Conservation (phyloP, 1,139 yeast genomes). For the Pichia sp. region DNA sequence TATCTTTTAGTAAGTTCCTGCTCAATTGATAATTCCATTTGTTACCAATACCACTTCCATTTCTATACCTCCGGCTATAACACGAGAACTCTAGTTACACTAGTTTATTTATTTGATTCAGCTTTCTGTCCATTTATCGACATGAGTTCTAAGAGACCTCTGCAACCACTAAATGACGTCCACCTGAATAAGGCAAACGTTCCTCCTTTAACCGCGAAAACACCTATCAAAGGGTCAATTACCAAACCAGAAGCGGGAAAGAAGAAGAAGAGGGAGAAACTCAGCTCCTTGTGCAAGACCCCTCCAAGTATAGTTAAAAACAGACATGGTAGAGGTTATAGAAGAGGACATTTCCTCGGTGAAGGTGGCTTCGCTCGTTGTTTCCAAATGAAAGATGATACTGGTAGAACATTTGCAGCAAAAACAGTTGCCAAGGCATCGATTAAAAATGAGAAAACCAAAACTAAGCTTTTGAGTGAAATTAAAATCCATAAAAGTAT, state of each 20-base stretch:
- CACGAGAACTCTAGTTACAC: neutral
- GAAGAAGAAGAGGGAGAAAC: constrained; percentile 77
- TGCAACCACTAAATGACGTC: constrained; percentile 31
- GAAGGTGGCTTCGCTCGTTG: constrained; percentile 99
- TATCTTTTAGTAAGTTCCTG: neutral
- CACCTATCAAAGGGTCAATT: constrained; percentile 29
- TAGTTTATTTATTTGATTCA: neutral
- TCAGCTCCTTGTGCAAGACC: constrained; percentile 84
- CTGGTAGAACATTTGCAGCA: constrained; percentile 86
- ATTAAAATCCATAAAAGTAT: constrained; percentile 92
- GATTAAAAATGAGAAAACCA: constrained; percentile 84
- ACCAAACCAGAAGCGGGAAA: constrained; percentile 29
- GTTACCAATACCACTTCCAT: neutral
- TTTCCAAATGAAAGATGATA: constrained; percentile 88
- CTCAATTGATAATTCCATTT: neutral
- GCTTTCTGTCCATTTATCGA: neutral
- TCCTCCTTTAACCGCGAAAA: constrained; percentile 23
- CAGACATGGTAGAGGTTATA: constrained; percentile 81
- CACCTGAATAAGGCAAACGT: constrained; percentile 30
- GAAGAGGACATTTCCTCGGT: constrained; percentile 86
- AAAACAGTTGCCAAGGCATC: constrained; percentile 97
- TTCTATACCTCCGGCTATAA: neutral
- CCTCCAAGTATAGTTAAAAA: constrained; percentile 92
- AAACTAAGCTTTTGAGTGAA: constrained; percentile 83
- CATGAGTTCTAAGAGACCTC: constrained; percentile 28